A percentile compares a stretch with the other conserved stretches of the same genome.
Conservation (phyloP, 2,329 filamentous ascomycete species). For the Colletotrichum chrysophilum region DNA sequence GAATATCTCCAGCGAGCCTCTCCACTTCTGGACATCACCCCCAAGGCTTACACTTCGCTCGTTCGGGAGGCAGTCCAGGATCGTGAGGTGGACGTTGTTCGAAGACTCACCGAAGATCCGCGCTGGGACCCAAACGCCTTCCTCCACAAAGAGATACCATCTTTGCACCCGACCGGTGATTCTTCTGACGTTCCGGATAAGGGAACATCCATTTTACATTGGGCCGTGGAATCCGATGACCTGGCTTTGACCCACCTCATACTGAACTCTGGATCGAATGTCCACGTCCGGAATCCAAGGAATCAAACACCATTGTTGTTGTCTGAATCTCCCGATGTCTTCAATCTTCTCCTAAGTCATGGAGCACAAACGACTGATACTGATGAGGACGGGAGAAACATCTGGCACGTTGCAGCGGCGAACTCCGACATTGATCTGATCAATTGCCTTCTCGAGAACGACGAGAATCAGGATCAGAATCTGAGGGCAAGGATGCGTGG, state of each 20-base stretch:
- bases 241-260: conserved; percentile 32
- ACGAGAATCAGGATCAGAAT: conserved; percentile 32
- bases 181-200: not conserved
- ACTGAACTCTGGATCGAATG: conserved; percentile 28
- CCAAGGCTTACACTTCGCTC: not conserved
- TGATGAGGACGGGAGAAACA: conserved; percentile 35
- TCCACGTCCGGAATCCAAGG: conserved; percentile 29
- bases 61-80: not conserved
- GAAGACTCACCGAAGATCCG: conserved; percentile 9
- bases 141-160: not conserved
- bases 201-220: not conserved
- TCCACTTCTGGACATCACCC: not conserved
- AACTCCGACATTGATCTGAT: conserved; percentile 34
- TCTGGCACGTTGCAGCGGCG: conserved; percentile 43
- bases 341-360: conserved; percentile 31
- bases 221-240: conserved; percentile 3
- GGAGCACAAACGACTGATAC: conserved; percentile 30
- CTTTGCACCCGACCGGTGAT: not conserved
- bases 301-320: conserved; percentile 42
- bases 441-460: conserved; percentile 33
- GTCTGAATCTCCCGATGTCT: conserved; percentile 28
- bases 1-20: not conserved
- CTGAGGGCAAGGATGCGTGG: conserved; percentile 23
- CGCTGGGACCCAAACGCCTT: conserved; percentile 16
- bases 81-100: not conserved